Percentiles rank a stretch among this genome's conserved stretches.
Conservation (phyloP, 139 green algal species). For the Nannochloris sp. region DNA sequence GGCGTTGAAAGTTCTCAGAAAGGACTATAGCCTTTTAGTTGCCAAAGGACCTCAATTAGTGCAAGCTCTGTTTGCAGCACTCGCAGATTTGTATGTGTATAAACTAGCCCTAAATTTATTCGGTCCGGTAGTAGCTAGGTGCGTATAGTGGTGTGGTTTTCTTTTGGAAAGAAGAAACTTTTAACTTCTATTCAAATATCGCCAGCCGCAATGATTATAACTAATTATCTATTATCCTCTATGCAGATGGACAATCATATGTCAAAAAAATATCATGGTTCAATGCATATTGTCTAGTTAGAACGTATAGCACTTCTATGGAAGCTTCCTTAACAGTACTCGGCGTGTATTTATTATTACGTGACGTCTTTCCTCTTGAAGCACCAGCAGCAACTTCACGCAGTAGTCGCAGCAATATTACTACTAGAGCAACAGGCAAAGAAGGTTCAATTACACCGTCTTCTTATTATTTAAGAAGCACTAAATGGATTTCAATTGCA, state of each 20-base stretch:
- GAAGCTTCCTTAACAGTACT: slow-evolving; percentile 32
- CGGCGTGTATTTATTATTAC: slow-evolving; percentile 25
- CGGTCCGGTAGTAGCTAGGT: slow-evolving; percentile 13
- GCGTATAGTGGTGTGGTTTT: background rate
- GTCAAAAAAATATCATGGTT: slow-evolving; percentile 64
- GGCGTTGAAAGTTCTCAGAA: background rate
- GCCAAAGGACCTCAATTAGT: slow-evolving; percentile 29
- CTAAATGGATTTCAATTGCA: slow-evolving; percentile 26
- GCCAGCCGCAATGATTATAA: no score
- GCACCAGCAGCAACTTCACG: no score
- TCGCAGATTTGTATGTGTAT: slow-evolving; percentile 32
- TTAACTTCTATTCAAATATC: background rate
- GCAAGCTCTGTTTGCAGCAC: slow-evolving; percentile 36
- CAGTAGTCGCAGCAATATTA: no score
- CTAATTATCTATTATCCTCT: background rate
- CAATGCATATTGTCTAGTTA: slow-evolving; percentile 50
- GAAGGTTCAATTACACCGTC: no score
- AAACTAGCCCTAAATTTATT: slow-evolving; percentile 19
- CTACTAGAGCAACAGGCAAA: no score
- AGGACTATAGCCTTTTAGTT: slow-evolving; percentile 25
- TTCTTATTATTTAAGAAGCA: no score
- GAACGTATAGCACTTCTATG: slow-evolving; percentile 59
- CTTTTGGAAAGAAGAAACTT: background rate
- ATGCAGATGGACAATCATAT: slow-evolving; percentile 39
- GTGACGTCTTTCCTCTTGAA: no score